These are phyloP conservation scores for Parastagonospora nodorum DNA, from an alignment of 2,329 filamentous ascomycete genomes.

Conservation along the genomic window DNA sequence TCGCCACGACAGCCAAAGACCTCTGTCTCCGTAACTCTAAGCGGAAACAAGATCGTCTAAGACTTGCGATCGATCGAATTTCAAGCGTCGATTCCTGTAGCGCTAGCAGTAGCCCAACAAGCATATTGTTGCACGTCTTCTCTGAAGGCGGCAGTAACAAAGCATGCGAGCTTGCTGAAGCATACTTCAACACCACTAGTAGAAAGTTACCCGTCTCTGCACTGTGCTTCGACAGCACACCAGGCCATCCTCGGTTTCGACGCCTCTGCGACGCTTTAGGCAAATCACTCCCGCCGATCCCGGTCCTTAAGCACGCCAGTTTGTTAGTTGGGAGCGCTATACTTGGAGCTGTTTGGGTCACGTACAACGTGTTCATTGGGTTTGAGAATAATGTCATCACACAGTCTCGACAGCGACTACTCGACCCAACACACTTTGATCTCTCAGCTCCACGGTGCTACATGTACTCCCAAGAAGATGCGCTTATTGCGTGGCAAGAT, in stretches of 20 bases:
- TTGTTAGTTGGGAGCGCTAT: slow-evolving; percentile 16
- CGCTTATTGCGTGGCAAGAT: slow-evolving; percentile 60
- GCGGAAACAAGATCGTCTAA: slow-evolving; percentile 24
- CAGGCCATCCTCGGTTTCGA: slow-evolving; percentile 28
- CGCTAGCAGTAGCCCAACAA: slow-evolving; percentile 4
- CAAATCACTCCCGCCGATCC: slow-evolving; percentile 25
- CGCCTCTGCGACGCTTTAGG: slow-evolving; percentile 28
- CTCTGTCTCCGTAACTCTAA: slow-evolving; percentile 26
- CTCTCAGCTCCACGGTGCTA: slow-evolving; percentile 53
- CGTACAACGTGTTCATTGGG: slow-evolving; percentile 24
- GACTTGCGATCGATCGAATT: slow-evolving; percentile 25
- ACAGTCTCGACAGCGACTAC: slow-evolving; percentile 14
- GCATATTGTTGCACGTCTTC: slow-evolving; percentile 32
- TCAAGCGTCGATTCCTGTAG: background rate
- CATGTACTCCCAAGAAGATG: slow-evolving; percentile 62
- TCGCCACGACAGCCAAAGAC: slow-evolving; percentile 31
- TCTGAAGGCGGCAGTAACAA: slow-evolving; percentile 39
- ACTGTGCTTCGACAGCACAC: slow-evolving; percentile 34
- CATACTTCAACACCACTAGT: slow-evolving; percentile 19
- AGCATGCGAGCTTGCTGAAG: slow-evolving; percentile 29
- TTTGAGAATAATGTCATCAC: slow-evolving; percentile 27
- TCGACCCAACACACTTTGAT: slow-evolving; percentile 22
- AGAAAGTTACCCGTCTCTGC: slow-evolving; percentile 21
- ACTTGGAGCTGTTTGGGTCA: slow-evolving; percentile 21
- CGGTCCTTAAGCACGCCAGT: slow-evolving; percentile 19